Evolutionary conservation across 805 yeast species (phyloP), one percentile per base, ranked within the genome.

Genomic region (Spathaspora sp.): DNA sequence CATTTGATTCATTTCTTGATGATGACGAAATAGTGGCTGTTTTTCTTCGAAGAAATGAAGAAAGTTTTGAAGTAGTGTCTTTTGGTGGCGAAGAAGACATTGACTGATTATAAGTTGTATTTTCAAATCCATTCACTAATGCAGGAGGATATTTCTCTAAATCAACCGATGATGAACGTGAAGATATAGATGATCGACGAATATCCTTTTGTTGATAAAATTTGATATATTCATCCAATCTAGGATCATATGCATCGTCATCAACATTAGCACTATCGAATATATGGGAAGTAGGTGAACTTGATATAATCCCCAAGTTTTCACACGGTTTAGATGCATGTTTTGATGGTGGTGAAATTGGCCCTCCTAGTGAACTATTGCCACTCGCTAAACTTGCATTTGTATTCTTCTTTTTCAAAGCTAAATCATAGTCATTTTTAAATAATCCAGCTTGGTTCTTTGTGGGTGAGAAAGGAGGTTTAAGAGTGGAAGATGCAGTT

Each of bases 151-250:
- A 47, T 6, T 45, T 42, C 43, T 49, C 52, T 14, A 49, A 40
- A 11, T 26, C 52, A 7, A 43, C 32, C 1, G 60, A 56, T 26
- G 58, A 54, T 14, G 40, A 4, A 19, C 55, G 52, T 31, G 61
- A 48, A 16, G 61, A 57, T 12, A 55, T 43, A 11, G 62, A 54
- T 16, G 58, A 50, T 28, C 60, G 47, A 5, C 66, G 56, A 17
- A 56, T 44, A 31, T 60, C 62, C 23, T 61, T 61, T 52, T 62
- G 67, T 28, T 58, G 56, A 53, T 67, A 73, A 50, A 70, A 67
- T 42, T 62, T 65, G 47, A 73, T 63, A 48, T 70, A 73, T 39
- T 71, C 75, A 17, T 65, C 69, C 32, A 73, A 55, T 46, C 68
- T 57, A 3, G 75, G 75, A 49, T 72, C 76, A 18, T 28, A 23